These are phyloP conservation scores for Thecamonas trahens DNA, from an alignment of 78 protist genomes.

Conservation along the genomic window DNA sequence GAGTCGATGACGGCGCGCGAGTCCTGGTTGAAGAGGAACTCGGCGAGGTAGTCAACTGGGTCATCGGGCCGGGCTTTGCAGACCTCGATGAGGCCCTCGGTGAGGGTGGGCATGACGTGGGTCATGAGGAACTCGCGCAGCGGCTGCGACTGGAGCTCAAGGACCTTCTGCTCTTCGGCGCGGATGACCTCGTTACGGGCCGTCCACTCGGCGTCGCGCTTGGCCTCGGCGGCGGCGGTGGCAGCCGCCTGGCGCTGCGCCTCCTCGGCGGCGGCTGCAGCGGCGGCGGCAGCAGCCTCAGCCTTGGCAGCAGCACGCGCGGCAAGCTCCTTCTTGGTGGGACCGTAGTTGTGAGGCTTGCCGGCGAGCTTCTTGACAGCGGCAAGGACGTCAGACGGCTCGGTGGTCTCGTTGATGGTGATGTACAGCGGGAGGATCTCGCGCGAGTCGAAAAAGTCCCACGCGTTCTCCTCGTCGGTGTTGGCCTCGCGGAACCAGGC, in stretches of 20 bases:
- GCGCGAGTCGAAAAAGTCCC: slow-evolving; percentile 7
- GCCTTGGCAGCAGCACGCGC: not conserved
- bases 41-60: slow-evolving; percentile 72
- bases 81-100: slow-evolving; percentile 51
- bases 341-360: slow-evolving; percentile 42
- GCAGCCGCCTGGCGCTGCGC: no score
- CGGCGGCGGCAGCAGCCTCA: no score
- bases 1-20: slow-evolving; percentile 11
- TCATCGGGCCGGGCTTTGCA: slow-evolving; percentile 60
- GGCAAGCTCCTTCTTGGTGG: slow-evolving; percentile 13
- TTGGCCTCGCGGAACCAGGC: not conserved
- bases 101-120: slow-evolving; percentile 61
- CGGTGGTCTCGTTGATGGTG: not conserved
- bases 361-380: slow-evolving; percentile 9
- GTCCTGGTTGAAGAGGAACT: slow-evolving; percentile 44
- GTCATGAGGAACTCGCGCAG: slow-evolving; percentile 38
- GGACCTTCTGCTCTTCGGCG: slow-evolving; percentile 27
- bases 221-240: no score
- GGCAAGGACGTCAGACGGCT: not conserved
- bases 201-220: not conserved
- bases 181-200: slow-evolving; percentile 3
- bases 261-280: no score
- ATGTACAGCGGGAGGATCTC: slow-evolving; percentile 3
- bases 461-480: not conserved
- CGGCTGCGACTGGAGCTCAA: slow-evolving; percentile 32